Evolutionary conservation across 306 rosid genomes (phyloP).

Genomic region (Senna tora): DNA sequence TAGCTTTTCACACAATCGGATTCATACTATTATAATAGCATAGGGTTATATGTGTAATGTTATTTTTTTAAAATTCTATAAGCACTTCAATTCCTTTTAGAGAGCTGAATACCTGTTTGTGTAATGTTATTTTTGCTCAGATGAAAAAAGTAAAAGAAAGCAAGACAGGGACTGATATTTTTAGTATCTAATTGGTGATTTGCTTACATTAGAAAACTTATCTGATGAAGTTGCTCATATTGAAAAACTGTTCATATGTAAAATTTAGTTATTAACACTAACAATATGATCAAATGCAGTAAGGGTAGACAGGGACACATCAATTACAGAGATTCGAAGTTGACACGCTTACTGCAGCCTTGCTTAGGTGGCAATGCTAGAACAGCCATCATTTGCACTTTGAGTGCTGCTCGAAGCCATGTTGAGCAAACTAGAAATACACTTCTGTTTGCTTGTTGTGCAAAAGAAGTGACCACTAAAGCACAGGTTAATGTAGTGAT

Average conservation of each 20-base stretch:
- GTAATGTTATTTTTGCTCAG: not conserved
- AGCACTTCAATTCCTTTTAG: not conserved
- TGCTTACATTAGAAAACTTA: not conserved
- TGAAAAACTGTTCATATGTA: not conserved
- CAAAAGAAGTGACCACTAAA: slow-evolving; percentile 90
- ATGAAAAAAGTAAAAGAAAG: not conserved
- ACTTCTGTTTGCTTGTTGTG: slow-evolving; percentile 92
- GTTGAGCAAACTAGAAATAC: slow-evolving; percentile 95
- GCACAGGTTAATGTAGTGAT: slow-evolving; percentile 95
- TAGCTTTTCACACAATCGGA: not conserved
- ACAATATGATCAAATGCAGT: slow-evolving; percentile 52
- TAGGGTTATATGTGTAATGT: not conserved
- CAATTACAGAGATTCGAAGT: slow-evolving; percentile 92
- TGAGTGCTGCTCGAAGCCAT: slow-evolving; percentile 85
- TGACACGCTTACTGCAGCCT: slow-evolving; percentile 93
- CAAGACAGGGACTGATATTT: not conserved
- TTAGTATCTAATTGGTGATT: not conserved
- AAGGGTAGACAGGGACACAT: slow-evolving; percentile 86
- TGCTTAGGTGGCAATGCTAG: slow-evolving; percentile 92
- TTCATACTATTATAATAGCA: not conserved
- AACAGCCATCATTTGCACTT: slow-evolving; percentile 92
- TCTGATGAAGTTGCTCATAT: not conserved
- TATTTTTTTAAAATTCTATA: not conserved
- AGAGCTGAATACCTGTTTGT: slow-evolving; percentile 1
- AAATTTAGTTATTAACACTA: slow-evolving; percentile 16